Percentiles rank a stretch among this genome's conserved stretches.
phyloP scores from a whole-genome alignment of 352 stramenopile species.

The Globisporangium viniferum region DNA sequence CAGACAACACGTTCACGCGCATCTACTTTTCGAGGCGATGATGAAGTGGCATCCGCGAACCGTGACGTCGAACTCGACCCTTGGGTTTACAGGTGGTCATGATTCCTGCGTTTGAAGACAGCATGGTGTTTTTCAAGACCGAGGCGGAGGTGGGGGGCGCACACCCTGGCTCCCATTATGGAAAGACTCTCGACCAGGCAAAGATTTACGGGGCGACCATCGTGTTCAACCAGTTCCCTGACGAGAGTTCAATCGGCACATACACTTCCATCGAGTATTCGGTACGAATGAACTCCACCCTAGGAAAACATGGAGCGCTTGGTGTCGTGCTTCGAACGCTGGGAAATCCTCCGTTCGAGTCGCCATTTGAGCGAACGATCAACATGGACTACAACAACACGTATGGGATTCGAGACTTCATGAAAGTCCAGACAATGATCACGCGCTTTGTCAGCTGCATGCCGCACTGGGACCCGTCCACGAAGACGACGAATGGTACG shows the following conservation, averaged over 20 bases:
- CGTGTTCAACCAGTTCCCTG: constrained; percentile 56
- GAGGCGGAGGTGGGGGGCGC: constrained; percentile 39
- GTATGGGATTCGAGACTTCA: constrained; percentile 50
- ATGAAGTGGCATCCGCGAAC: constrained; percentile 54
- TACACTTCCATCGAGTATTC: constrained; percentile 59
- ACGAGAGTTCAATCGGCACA: constrained; percentile 33
- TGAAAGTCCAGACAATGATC: constrained; percentile 64
- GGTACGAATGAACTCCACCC: constrained; percentile 59
- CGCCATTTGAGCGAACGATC: constrained; percentile 43
- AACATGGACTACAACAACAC: constrained; percentile 33
- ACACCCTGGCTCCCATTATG: constrained; percentile 44
- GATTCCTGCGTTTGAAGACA: constrained; percentile 55
- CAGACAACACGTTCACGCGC: constrained; percentile 56
- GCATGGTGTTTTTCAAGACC: constrained; percentile 55
- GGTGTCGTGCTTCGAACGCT: constrained; percentile 42
- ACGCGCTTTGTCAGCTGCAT: constrained; percentile 60
- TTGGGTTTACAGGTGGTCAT: constrained; percentile 16
- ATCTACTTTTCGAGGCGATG: constrained; percentile 60
- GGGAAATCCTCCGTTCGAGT: constrained; percentile 36
- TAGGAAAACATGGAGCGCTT: constrained; percentile 13
- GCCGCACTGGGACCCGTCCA: constrained; percentile 37
- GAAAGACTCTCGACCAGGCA: constrained; percentile 33
- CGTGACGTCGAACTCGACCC: constrained; percentile 17
- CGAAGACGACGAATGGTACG: constrained; percentile 32
- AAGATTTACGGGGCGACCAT: constrained; percentile 53